Conservation (phyloP, 306 rosid genomes). For the Rosa lucieae region DNA sequence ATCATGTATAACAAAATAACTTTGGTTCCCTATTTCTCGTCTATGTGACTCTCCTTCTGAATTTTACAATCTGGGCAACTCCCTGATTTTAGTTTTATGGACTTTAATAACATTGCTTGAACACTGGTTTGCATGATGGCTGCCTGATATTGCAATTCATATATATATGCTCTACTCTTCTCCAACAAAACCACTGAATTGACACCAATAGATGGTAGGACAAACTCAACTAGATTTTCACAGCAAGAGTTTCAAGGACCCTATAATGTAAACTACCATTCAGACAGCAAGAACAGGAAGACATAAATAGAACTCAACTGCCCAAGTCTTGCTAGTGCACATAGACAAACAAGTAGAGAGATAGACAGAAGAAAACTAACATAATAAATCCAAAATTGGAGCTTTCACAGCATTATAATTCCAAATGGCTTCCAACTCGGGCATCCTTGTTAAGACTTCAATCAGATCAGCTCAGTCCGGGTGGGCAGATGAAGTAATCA, state of each 20-base stretch:
- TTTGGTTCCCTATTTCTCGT: not conserved
- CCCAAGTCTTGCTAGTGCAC: not conserved
- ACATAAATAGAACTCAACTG: not conserved
- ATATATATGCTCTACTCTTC: not conserved
- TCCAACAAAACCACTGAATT: not conserved
- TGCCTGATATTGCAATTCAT: not conserved
- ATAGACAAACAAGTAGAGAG: not conserved
- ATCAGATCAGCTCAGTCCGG: not conserved
- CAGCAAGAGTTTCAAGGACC: not conserved
- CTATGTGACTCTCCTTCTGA: not conserved
- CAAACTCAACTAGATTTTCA: not conserved
- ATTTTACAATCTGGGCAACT: not conserved
- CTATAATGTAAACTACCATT: not conserved
- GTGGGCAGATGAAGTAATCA: slow-evolving; percentile 8
- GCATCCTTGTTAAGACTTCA: not conserved
- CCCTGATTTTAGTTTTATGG: not conserved
- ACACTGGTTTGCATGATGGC: not conserved
- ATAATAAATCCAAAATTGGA: slow-evolving; percentile 1
- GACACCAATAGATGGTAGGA: not conserved
- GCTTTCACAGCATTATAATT: slow-evolving; percentile 15
- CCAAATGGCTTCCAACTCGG: slow-evolving; percentile 7
- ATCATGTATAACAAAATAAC: not conserved
- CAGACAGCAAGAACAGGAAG: not conserved
- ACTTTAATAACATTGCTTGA: not conserved
- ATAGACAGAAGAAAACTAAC: not conserved